Conservation (phyloP, 2,329 filamentous ascomycete species). For the Helotiales sp. region DNA sequence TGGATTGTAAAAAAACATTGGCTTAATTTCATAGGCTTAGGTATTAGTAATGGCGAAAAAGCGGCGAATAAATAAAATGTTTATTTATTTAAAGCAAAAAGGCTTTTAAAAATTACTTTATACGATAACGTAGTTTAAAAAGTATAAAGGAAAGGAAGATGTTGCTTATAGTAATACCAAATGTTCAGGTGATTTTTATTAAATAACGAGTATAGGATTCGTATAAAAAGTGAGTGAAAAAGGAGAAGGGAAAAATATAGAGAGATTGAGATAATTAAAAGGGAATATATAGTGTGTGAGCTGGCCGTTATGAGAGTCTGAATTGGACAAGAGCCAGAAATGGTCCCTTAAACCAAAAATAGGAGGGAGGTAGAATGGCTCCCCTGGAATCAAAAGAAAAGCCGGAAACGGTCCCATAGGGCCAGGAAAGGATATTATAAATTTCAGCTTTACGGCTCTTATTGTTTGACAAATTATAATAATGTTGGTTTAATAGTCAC, state of each 20-base stretch:
- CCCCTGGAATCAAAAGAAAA: neutral
- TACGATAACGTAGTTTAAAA: neutral
- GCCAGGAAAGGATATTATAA: neutral
- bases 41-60: neutral
- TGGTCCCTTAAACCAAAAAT: neutral
- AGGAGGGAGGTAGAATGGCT: conserved; percentile 6
- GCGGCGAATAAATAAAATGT: neutral
- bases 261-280: neutral
- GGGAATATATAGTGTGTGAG: neutral
- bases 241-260: neutral
- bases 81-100: neutral
- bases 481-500: no score
- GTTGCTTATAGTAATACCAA: neutral
- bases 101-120: neutral
- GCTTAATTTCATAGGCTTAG: neutral
- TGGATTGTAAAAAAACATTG: neutral
- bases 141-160: neutral
- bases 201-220: neutral
- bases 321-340: neutral
- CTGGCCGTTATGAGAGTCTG: neutral
- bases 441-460: neutral
- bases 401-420: neutral
- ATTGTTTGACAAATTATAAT: neutral
- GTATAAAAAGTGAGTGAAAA: neutral
- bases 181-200: neutral